These are phyloP conservation scores for Astrocystis sublimbata DNA, from an alignment of 495 filamentous ascomycete species.

Conservation along the genomic window DNA sequence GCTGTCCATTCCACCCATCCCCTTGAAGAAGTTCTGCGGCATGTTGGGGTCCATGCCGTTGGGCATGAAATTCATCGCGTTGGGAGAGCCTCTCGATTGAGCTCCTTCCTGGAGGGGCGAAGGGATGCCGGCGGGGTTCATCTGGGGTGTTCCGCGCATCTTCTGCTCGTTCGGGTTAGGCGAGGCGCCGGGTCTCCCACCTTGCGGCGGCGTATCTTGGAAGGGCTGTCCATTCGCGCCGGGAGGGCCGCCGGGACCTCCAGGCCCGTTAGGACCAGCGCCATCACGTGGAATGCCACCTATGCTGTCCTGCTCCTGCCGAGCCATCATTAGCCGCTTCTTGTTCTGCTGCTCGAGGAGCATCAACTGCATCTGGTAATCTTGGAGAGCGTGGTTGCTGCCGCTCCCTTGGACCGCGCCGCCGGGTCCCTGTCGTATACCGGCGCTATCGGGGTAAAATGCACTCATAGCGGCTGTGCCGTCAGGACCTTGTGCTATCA, in stretches of 20 bases:
- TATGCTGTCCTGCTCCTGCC: constrained; percentile 89
- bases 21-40: constrained; percentile 52
- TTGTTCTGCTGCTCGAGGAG: constrained; percentile 98
- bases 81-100: constrained; percentile 80
- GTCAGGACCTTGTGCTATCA: constrained; percentile 74
- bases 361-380: constrained; percentile 99
- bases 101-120: constrained; percentile 80
- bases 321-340: constrained; percentile 93
- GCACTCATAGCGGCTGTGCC: constrained; percentile 60
- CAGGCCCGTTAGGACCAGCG: constrained; percentile 41
- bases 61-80: constrained; percentile 72
- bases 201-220: constrained; percentile 79
- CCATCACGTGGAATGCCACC: constrained; percentile 53
- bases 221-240: constrained; percentile 55
- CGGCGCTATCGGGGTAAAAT: constrained; percentile 61
- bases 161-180: constrained; percentile 88
- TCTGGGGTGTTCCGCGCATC: constrained; percentile 88
- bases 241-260: constrained; percentile 52
- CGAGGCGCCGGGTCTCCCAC: constrained; percentile 77
- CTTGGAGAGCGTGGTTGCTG: constrained; percentile 92
- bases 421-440: constrained; percentile 58
- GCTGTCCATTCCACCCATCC: constrained; percentile 52
- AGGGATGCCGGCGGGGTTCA: constrained; percentile 71
- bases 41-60: constrained; percentile 64
- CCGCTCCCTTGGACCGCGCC: constrained; percentile 56